Evolutionary conservation across 306 rosid genomes (phyloP), one percentile per base, ranked within the genome.

Genomic region (Pterocarpus macrocarpus): DNA sequence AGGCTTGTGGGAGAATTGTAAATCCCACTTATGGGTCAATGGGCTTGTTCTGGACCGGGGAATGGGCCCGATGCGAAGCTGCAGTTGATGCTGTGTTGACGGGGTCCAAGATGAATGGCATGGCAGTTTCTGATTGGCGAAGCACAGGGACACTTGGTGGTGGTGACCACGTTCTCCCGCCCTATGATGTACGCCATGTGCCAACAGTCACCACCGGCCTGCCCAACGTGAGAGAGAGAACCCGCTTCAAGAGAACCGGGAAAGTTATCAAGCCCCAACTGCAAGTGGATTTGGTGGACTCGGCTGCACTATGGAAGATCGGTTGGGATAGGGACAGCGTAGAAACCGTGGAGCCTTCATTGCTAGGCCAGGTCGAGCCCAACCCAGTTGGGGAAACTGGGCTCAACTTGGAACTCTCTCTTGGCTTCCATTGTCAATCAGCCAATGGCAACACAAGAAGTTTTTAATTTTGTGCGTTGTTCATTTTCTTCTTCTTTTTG

Each of bases 1-100:
- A 91, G 75, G 90, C 97, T 5, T 86, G 94, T 47, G 94, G 94
- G 8, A 82, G 98, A 79, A 78, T 90, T 36, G 90, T 89, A 81
- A 86, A 89, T 83, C 98, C 97, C 1, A 84, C 85, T 1, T 62
- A 83, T 71, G 98, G 98, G 6, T 85, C 93, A 5, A 28, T 93
- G 17, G 98, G 98, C 1, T 61, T 93, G 63, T 75, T 86, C 22
- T 88, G 83, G 79, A 64, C 66, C 2, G 92, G 91, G 4, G 80
- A 88, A 17, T 93, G 92, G 91, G 80, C 28, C n/a, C 81, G 72
- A 38, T 90, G 93, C 66, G 89, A 91, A 79, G 89, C 93, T 2
- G 93, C 94, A 12, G 93, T 93, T 15, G 88, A 86, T 2, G 84
- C 90, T 0, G 92, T 88, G 33, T 58, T 93, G 22, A 47, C 34